Base-by-base conservation (phyloP, 345 rosid genomes). In the Cardamine chenopodiifolia region DNA sequence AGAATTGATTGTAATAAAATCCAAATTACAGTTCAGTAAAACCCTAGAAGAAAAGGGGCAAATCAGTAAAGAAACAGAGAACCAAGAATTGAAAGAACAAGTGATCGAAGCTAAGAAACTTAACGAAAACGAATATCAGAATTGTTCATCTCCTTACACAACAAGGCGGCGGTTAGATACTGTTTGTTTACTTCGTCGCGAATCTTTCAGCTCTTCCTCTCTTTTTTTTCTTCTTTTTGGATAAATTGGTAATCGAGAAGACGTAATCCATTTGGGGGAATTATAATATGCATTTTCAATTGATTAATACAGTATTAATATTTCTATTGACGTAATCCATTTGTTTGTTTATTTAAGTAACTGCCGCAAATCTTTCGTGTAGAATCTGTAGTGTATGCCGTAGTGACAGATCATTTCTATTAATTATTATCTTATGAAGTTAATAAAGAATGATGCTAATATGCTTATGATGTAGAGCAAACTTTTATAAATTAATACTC, bases 311-410 rank as follows among this genome's bases (percentile, higher is more conserved):
- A 54, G 28, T n/a, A n/a, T n/a, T n/a, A n/a, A n/a, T n/a, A n/a
- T n/a, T n/a, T n/a, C n/a, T n/a, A n/a, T n/a, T n/a, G 74, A 68
- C 68, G 69, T 75, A 29, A 50, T 29, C 52, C 35, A 8, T 59
- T 59, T 49, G 61, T 26, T 54, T 32, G n/a, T n/a, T 10, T 47
- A 71, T 62, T 50, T 42, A 50, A 50, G 62, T 53, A 72, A 62
- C 77, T 73, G 57, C 71, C 39, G 71, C 71, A 54, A 65, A 64
- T 73, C 58, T 62, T 72, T 25, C 12, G 44, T 25, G 52, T 61
- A 71, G 60, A 61, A 59, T 34, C 68, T 59, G 75, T 34, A n/a
- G 44, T 62, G 32, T 31, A 52, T 61, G 44, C 17, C 40, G 4
- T 57, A 56, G 29, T 55, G 60, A 28, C 22, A 15, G 37, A 28